Evolutionary conservation across 2,329 filamentous ascomycete genomes (phyloP), one percentile per base, ranked within the genome.

Genomic region (Neonectria hederae): DNA sequence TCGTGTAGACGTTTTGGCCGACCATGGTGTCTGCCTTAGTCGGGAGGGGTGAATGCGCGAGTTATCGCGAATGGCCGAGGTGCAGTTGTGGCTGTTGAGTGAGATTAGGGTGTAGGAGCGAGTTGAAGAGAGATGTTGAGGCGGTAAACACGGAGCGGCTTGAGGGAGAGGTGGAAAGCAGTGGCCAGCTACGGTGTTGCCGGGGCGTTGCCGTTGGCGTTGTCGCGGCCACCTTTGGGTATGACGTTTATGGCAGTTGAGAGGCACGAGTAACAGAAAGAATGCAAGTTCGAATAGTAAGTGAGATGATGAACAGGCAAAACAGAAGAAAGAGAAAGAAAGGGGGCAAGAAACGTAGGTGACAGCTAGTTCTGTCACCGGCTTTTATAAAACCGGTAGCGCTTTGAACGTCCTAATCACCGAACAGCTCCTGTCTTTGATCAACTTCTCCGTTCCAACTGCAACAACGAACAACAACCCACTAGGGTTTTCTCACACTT

Each of bases 1-100:
- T 62, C 10, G 69, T 74, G 68, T 82, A 82, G 40, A 74, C 72
- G 5, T 75, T 69, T 5, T 76, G 72, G 14, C 79, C 78, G 22
- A 75, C 76, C 78, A 80, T 80, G n/a, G 13, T 63, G 42, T 22
- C 28, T 6, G 5, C n/a, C 14, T 42, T 42, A 8, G 8, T 42
- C n/a, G n/a, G 38, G n/a, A 17, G n/a, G 38, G 38, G 38, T 5
- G 38, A 21, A 21, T 14, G 8, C 21, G 35, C 26, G 35, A 26
- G 10, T 38, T 26, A n/a, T 38, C 14, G 28, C 21, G 19, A 9
- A 26, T 3, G 26, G 4, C 30, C n/a, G 13, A 35, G 35, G 35
- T 17, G 35, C 3, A 17, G 14, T 38, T n/a, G 35, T 17, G 14
- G 35, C 35, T 38, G 2, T 38, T 38, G 35, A 38, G 17, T 17